Percentiles rank a stretch among this genome's conserved stretches.
These are phyloP conservation scores for Candida suzukii DNA, from an alignment of 805 yeast genomes.

Conservation along the genomic window DNA sequence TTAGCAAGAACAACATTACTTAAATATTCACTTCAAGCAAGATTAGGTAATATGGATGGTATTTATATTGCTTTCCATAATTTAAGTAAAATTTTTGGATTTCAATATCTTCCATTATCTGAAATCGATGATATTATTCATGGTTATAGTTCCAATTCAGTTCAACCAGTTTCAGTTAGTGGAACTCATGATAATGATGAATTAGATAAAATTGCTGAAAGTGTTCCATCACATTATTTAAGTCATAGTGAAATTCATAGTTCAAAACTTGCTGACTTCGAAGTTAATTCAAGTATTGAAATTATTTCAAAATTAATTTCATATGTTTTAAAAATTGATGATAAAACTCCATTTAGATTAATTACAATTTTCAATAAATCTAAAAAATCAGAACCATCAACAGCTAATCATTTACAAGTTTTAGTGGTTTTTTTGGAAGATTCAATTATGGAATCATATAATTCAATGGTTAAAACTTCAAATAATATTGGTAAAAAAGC, in stretches of 20 bases:
- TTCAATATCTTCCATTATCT: constrained; percentile 73
- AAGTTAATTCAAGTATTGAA: constrained; percentile 54
- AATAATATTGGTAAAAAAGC: constrained; percentile 4
- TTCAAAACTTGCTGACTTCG: constrained; percentile 52
- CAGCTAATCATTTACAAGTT: too few species aligned
- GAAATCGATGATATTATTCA: constrained; percentile 66
- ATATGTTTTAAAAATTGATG: constrained; percentile 23
- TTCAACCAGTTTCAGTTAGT: constrained; percentile 5
- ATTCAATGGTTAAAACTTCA: not conserved
- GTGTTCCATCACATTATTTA: constrained; percentile 24
- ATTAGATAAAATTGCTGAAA: constrained; percentile 13
- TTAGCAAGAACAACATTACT: constrained; percentile 68
- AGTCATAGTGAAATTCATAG: constrained; percentile 30
- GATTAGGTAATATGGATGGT: constrained; percentile 97
- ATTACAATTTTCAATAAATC: constrained; percentile 12
- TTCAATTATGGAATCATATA: not conserved
- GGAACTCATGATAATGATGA: constrained; percentile 12
- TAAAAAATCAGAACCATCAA: not conserved
- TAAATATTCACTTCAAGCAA: constrained; percentile 84
- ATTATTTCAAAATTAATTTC: constrained; percentile 43
- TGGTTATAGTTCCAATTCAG: constrained; percentile 19
- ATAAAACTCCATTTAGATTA: constrained; percentile 31
- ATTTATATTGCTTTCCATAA: constrained; percentile 90
- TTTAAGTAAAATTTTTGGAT: constrained; percentile 74
- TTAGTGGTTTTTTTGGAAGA: constrained; percentile 11